Base-by-base conservation (phyloP, 2,329 filamentous ascomycete genomes). In the Lecanicillium sp. region DNA sequence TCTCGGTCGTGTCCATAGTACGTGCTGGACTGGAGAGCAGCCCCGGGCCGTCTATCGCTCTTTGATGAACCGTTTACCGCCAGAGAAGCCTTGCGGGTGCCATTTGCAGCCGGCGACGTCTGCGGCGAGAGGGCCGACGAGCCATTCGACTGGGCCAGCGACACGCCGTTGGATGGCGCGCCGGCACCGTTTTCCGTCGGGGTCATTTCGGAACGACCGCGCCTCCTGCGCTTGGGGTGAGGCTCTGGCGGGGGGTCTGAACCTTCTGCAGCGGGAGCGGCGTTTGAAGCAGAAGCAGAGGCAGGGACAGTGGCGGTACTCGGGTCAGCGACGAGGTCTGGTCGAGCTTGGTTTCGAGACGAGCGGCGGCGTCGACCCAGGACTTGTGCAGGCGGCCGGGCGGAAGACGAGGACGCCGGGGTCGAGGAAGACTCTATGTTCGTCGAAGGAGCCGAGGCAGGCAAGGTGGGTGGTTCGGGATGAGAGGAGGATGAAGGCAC, bases 1-100 rank as follows among this genome's bases (percentile, higher is more conserved):
- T 95, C 88, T 56, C 87, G 79, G 56, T 92, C 79, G 56, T 97
- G 90, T 14, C 88, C 89, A 54, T 80, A 83, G 59, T 94, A 97
- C 19, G 58, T 61, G 32, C 50, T 36, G 3, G 52, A 45, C 22
- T 25, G 22, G 22, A 44, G 43, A 15, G 39, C 44, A 11, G 29
- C 37, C 11, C 40, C 34, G 17, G 36, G 42, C 36, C 40, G 44
- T 41, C 53, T 56, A n/a, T 53, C 50, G 22, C 52, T 51, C 35
- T 47, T 57, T 11, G 69, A 60, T 29, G 74, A 71, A 27, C 80
- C 77, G 52, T 84, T 84, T 36, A 70, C 57, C 15, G 68, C 56
- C 41, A 61, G 58, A 39, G 61, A 55, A 11, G 64, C 44, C 48
- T 72, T 72, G 36, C 66, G 58, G 18, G 63, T 58, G 29, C 72